phyloP scores from a whole-genome alignment of 306 rosid genomes.

The Dryas drummondii region DNA sequence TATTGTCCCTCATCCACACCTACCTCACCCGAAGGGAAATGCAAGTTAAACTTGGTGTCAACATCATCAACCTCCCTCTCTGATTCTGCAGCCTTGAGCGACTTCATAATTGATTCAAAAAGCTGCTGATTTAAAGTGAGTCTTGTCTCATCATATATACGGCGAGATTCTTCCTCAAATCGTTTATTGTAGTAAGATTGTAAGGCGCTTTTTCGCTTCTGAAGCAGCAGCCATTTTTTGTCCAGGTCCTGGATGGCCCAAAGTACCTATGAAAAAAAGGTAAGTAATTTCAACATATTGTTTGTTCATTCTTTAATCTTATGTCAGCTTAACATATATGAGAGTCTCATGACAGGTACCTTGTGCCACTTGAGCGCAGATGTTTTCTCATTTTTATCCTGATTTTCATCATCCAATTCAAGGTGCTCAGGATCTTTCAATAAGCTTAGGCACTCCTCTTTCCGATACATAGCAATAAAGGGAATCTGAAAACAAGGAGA shows the following conservation, averaged over 20 bases:
- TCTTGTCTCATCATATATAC: constrained; percentile 73
- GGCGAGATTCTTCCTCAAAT: constrained; percentile 82
- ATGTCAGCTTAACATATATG: constrained; percentile 2
- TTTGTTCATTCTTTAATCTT: neutral
- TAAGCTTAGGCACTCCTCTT: constrained; percentile 85
- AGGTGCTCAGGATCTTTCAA: constrained; percentile 63
- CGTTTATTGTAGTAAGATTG: constrained; percentile 73
- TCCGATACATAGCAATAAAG: constrained; percentile 86
- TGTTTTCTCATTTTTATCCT: constrained; percentile 55
- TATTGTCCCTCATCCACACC: constrained; percentile 93
- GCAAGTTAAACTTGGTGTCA: constrained; percentile 93
- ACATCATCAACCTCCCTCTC: constrained; percentile 99
- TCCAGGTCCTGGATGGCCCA: constrained; percentile 95
- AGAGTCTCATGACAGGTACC: constrained; percentile 34
- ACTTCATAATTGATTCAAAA: constrained; percentile 86
- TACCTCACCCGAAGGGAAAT: constrained; percentile 92
- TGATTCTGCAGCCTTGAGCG: constrained; percentile 87
- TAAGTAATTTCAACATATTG: neutral
- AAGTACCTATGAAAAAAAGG: constrained; percentile 56
- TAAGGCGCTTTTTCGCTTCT: constrained; percentile 88
- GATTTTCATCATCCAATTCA: constrained; percentile 53
- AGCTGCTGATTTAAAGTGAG: constrained; percentile 65
- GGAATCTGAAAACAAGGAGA: constrained; percentile 60
- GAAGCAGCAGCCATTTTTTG: constrained; percentile 93
- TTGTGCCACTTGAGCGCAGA: constrained; percentile 90